Conservation (phyloP, 1,284 basidiomycete species). For the Moniliella sp. region DNA sequence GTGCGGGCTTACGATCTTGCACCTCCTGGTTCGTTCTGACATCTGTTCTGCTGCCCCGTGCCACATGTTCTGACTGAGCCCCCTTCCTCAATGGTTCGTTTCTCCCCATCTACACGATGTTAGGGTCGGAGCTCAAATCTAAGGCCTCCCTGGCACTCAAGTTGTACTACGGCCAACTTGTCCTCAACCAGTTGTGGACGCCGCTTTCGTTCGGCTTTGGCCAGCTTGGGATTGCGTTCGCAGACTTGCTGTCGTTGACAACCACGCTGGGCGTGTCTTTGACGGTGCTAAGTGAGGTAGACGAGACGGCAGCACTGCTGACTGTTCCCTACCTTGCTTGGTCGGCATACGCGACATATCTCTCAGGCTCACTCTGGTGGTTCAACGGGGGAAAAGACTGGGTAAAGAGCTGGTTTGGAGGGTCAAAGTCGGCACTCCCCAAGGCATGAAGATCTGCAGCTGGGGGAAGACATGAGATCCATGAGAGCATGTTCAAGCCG, state of each 20-base stretch:
- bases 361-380: constrained; percentile 48
- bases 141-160: constrained; percentile 41
- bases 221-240: constrained; percentile 37
- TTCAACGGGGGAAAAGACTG: constrained; percentile 29
- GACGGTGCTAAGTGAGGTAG: constrained; percentile 17
- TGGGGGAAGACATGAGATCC: too few relatives aligned
- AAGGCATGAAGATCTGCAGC: too few relatives aligned
- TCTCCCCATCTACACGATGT: too few relatives aligned
- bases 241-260: constrained; percentile 45
- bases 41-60: too few relatives aligned
- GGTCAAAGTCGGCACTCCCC: too few relatives aligned
- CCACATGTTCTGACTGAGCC: background rate
- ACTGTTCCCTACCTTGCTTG: constrained; percentile 34
- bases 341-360: constrained; percentile 47
- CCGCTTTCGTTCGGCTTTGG: constrained; percentile 48
- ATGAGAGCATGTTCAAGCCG: too few relatives aligned
- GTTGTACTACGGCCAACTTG: constrained; percentile 52
- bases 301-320: constrained; percentile 20
- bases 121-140: constrained; percentile 34
- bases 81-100: background rate
- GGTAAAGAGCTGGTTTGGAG: constrained; percentile 10
- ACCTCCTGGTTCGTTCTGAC: constrained; percentile 12
- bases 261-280: constrained; percentile 43
- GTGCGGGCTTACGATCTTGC: constrained; percentile 24
- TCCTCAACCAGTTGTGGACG: constrained; percentile 47